Conservation (phyloP, 441 rosid genomes). For the Gossypium lobatum region DNA sequence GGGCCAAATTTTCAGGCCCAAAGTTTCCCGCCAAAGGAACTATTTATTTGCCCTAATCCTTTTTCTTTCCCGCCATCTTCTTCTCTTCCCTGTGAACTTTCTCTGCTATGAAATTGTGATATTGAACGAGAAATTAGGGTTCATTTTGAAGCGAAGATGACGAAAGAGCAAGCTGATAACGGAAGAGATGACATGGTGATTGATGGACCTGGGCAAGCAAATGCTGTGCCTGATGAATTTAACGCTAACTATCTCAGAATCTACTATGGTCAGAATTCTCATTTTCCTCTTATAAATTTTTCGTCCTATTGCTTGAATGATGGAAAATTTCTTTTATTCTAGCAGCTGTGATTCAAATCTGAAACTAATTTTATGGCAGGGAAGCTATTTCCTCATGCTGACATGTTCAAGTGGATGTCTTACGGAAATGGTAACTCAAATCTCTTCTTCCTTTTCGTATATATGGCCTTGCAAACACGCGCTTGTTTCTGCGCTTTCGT, state of each 20-base stretch:
- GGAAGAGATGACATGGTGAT: conserved; percentile 44
- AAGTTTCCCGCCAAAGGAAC: conserved; percentile 15
- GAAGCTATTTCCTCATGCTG: conserved; percentile 58
- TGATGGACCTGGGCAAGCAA: conserved; percentile 25
- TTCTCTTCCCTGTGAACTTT: background rate
- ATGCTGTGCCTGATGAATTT: conserved; percentile 28
- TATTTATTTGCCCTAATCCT: background rate
- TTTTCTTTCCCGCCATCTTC: conserved; percentile 18
- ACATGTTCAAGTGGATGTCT: conserved; percentile 64
- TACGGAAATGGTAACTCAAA: conserved; percentile 52
- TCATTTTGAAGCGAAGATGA: conserved; percentile 22
- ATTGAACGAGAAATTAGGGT: background rate
- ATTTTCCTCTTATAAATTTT: background rate
- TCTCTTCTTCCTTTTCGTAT: background rate
- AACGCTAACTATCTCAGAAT: conserved; percentile 43
- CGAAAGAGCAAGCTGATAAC: conserved; percentile 28
- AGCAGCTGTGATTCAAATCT: background rate
- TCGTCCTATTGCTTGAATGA: background rate
- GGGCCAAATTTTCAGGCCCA: conserved; percentile 7
- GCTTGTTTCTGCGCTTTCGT: background rate
- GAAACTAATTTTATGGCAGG: conserved; percentile 34
- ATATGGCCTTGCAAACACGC: background rate
- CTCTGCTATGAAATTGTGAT: background rate
- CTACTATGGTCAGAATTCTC: conserved; percentile 39
- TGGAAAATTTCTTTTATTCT: background rate